These are phyloP conservation scores for Petunia axillaris DNA, from an alignment of 257 asterid species.

Conservation along the genomic window DNA sequence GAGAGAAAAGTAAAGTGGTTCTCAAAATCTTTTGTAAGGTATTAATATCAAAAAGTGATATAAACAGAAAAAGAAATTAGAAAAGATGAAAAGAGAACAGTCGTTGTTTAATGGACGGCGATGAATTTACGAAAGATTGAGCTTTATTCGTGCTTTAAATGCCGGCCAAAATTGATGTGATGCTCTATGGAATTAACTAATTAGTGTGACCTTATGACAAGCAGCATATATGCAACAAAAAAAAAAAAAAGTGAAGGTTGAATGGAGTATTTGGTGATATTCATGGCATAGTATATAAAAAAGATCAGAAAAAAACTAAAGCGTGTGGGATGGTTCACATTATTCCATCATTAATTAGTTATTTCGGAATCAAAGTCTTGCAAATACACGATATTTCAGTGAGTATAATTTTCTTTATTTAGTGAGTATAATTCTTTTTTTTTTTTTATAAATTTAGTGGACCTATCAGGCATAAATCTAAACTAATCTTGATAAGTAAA, in stretches of 20 bases:
- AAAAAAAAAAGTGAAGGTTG: background rate
- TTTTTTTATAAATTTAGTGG: no score
- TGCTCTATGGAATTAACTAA: background rate
- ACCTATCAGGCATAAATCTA: no score
- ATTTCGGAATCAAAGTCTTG: background rate
- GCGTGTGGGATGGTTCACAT: background rate
- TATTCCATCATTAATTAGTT: background rate
- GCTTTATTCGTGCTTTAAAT: conserved; percentile 19
- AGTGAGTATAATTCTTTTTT: no score
- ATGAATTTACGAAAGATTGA: conserved; percentile 13
- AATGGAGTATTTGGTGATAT: background rate
- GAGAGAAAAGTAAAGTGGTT: background rate
- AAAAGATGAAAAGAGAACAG: background rate
- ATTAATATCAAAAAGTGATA: background rate
- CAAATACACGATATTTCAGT: no score
- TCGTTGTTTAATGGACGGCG: conserved; percentile 11
- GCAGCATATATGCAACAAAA: background rate
- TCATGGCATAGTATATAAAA: background rate
- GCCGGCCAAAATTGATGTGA: conserved; percentile 16
- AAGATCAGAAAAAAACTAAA: no score
- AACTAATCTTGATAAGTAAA: no score
- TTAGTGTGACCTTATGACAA: background rate
- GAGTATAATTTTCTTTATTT: no score
- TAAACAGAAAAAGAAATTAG: background rate
- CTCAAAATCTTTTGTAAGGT: background rate